A percentile compares a stretch with the other conserved stretches of the same genome.
phyloP scores from a whole-genome alignment of 805 yeast genomes.

The Candida insectalens region DNA sequence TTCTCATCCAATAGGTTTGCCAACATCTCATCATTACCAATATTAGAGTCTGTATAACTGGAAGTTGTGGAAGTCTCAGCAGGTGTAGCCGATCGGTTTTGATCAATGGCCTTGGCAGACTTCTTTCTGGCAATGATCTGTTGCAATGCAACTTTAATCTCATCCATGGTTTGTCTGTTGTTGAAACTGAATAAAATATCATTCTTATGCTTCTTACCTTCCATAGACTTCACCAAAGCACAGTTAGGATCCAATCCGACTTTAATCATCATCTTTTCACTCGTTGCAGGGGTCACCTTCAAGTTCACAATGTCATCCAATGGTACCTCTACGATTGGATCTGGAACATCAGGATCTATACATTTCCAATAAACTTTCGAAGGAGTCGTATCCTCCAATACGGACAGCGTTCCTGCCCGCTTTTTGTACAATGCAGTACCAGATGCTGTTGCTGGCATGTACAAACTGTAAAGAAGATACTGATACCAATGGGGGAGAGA shows the following conservation, averaged over 20 bases:
- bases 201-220: constrained; percentile 11
- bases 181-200: constrained; percentile 50
- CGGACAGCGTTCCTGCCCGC: constrained; percentile 44
- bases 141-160: constrained; percentile 56
- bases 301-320: constrained; percentile 37
- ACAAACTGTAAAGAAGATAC: neutral
- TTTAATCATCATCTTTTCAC: constrained; percentile 59
- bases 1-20: constrained; percentile 39
- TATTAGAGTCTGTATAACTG: neutral
- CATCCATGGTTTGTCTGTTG: constrained; percentile 67
- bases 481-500: neutral
- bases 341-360: constrained; percentile 34
- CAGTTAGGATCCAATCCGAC: constrained; percentile 29
- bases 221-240: constrained; percentile 25
- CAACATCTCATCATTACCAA: constrained; percentile 19
- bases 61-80: neutral
- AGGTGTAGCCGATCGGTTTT: constrained; percentile 3
- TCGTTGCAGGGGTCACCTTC: constrained; percentile 60
- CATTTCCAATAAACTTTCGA: constrained; percentile 49
- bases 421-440: constrained; percentile 50
- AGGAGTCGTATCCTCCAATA: constrained; percentile 47
- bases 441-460: constrained; percentile 5
- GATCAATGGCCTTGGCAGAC: constrained; percentile 28
- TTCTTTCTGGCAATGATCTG: constrained; percentile 59
- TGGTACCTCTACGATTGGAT: constrained; percentile 30